A percentile compares a stretch with the other conserved stretches of the same genome.
phyloP scores from a whole-genome alignment of 2,329 filamentous ascomycete species.

The Penicillium sclerotiorum region DNA sequence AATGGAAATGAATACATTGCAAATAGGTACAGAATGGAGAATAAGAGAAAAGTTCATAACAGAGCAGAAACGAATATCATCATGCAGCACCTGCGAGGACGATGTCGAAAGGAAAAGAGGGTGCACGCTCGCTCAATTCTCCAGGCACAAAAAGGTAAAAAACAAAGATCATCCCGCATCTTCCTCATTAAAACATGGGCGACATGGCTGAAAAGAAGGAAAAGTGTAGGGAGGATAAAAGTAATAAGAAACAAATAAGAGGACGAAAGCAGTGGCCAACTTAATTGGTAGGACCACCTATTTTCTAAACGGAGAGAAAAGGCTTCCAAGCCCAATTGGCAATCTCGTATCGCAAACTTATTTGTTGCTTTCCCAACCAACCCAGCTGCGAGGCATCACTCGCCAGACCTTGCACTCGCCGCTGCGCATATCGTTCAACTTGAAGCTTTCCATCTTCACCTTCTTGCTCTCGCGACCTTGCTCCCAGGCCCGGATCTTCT shows the following conservation, averaged over 20 bases:
- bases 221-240: constrained; percentile 8
- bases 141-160: constrained; percentile 19
- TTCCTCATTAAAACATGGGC: constrained; percentile 24
- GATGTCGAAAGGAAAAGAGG: constrained; percentile 15
- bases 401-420: constrained; percentile 98
- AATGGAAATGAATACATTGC: constrained; percentile 19
- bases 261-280: constrained; percentile 13
- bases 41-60: constrained; percentile 9
- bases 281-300: too few species aligned
- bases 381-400: constrained; percentile 88
- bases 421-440: constrained; percentile 85
- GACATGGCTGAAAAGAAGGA: constrained; percentile 13
- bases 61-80: constrained; percentile 14
- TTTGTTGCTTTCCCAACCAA: constrained; percentile 71
- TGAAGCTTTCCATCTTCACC: constrained; percentile 90
- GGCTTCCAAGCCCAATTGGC: neutral
- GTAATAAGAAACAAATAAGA: constrained; percentile 7
- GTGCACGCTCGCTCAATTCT: constrained; percentile 30
- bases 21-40: constrained; percentile 23
- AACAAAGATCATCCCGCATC: constrained; percentile 14
- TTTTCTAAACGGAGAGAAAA: constrained; percentile 8
- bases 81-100: constrained; percentile 23
- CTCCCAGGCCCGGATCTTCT: constrained; percentile 94
- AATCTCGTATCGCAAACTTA: constrained; percentile 1
- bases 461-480: constrained; percentile 93